Conservation (phyloP, 2,329 filamentous ascomycete species). For the Pseudogymnoascus sp. region DNA sequence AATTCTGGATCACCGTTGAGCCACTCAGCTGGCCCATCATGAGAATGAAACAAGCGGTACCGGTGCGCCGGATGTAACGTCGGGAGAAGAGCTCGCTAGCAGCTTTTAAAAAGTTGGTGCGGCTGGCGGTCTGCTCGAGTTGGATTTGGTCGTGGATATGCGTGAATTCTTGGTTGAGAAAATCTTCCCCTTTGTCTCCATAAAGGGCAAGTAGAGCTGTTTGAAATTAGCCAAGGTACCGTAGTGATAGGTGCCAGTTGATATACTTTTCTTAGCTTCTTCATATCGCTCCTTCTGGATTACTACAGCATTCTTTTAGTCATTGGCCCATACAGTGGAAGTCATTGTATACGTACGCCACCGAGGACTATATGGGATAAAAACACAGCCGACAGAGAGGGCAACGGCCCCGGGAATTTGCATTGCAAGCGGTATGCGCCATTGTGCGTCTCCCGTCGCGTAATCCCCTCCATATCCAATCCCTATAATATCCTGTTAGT, state of each 20-base stretch:
- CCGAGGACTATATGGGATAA: constrained; percentile 16
- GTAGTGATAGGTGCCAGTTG: too few relatives aligned
- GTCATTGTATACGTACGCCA: constrained; percentile 12
- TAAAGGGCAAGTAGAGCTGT: constrained; percentile 17
- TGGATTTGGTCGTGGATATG: constrained; percentile 26
- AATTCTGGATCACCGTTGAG: constrained; percentile 31
- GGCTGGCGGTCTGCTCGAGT: constrained; percentile 21
- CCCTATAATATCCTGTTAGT: constrained; percentile 11
- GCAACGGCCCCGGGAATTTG: constrained; percentile 22
- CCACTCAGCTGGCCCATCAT: constrained; percentile 29
- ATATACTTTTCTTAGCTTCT: constrained; percentile 8
- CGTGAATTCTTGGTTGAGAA: constrained; percentile 21
- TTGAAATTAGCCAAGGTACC: not conserved
- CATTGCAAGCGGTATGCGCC: constrained; percentile 29
- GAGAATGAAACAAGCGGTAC: constrained; percentile 28
- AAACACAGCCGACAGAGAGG: constrained; percentile 12
- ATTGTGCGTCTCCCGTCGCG: constrained; percentile 24
- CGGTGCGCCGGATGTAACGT: constrained; percentile 26
- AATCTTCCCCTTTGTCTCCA: constrained; percentile 16
- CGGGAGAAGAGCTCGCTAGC: constrained; percentile 20
- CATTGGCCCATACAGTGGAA: not conserved
- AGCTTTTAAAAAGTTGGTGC: constrained; percentile 15
- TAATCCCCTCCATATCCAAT: constrained; percentile 32
- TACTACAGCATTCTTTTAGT: not conserved
- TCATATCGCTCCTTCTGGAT: constrained; percentile 10